Percentiles rank a stretch among this genome's conserved stretches.
These are phyloP conservation scores for Aegilops tauschii DNA, from an alignment of 176 grass and related monocot species.

Conservation along the genomic window DNA sequence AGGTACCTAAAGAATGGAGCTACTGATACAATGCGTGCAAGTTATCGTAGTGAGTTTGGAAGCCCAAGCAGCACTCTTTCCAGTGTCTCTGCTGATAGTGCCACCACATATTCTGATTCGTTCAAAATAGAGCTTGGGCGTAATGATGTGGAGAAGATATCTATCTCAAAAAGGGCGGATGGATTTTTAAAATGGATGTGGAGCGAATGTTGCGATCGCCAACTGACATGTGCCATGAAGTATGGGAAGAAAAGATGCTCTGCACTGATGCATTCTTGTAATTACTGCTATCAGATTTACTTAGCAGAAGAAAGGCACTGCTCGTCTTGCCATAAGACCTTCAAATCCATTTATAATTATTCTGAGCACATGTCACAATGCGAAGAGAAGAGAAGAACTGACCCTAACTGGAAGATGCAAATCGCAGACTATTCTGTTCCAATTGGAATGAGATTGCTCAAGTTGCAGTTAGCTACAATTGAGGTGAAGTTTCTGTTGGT, in stretches of 20 bases:
- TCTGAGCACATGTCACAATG: conserved; percentile 74
- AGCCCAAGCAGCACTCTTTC: conserved; percentile 54
- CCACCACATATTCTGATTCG: conserved; percentile 49
- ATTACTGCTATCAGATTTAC: conserved; percentile 72
- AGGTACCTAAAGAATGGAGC: conserved; percentile 46
- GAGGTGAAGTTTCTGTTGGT: conserved; percentile 47
- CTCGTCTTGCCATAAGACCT: conserved; percentile 77
- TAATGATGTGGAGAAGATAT: conserved; percentile 65
- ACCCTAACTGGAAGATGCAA: conserved; percentile 65
- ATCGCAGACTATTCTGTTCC: conserved; percentile 56
- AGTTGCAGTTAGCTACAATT: conserved; percentile 68
- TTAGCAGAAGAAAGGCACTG: conserved; percentile 87
- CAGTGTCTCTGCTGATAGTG: conserved; percentile 50
- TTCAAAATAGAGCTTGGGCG: conserved; percentile 81
- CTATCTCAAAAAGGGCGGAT: conserved; percentile 70
- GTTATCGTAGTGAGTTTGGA: conserved; percentile 43
- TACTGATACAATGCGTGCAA: conserved; percentile 51
- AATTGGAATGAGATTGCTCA: conserved; percentile 72
- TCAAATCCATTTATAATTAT: conserved; percentile 71
- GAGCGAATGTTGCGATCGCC: conserved; percentile 64
- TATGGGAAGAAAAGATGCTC: conserved; percentile 79
- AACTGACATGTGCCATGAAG: conserved; percentile 60
- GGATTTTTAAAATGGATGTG: conserved; percentile 83
- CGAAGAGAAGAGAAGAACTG: conserved; percentile 62
- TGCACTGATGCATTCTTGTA: conserved; percentile 58